Base-by-base conservation (phyloP, 2,329 filamentous ascomycete species). In the Nothopassalora personata region DNA sequence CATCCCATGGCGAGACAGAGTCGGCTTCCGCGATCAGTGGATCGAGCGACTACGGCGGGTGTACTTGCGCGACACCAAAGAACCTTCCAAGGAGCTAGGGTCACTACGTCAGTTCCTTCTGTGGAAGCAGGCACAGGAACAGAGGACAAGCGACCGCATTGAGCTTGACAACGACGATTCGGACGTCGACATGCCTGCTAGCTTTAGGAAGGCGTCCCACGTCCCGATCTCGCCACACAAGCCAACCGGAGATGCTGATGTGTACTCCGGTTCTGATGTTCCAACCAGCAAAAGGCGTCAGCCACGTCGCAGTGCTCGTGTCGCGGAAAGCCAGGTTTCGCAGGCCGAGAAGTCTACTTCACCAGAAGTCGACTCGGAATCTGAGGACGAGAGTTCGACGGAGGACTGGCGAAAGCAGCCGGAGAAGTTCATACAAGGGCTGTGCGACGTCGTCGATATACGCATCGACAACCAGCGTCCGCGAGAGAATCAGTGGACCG, bases 1-100 rank as follows among this genome's bases (percentile, higher is more conserved):
- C 68, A 86, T 88, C 28, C 79, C 80, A 10, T 96, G 91, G 90
- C 86, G 91, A 61, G 85, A 91, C 69, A 85, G 93, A 46, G 89
- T 89, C 18, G 81, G 82, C n/a, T 87, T 97, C 68, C 84, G 92
- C 43, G 85, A 88, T 64, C 83, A 84, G 64, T 96, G 91, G 90
- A 86, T 86, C 53, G 79, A 82, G n/a, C 86, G 81, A 62, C 77
- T 97, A 54, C 82, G 85, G 57, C 80, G 78, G 11, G 81, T 91
- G 2, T 92, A 90, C 67, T 79, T 86, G 52, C 79, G 84, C 15
- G 75, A 72, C 1, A 73, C 72, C 15, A 63, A 74, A 19, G 71
- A 79, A 3, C 83, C 83, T 1, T 72, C 68, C 53, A 67, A 72
- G 4, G 67, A 76, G 49, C 70, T 80, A 11, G 74, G 72, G 15